Percentiles rank a stretch among this genome's conserved stretches.
phyloP scores from a whole-genome alignment of 2,329 filamentous ascomycete genomes.

The Fusarium buharicum region DNA sequence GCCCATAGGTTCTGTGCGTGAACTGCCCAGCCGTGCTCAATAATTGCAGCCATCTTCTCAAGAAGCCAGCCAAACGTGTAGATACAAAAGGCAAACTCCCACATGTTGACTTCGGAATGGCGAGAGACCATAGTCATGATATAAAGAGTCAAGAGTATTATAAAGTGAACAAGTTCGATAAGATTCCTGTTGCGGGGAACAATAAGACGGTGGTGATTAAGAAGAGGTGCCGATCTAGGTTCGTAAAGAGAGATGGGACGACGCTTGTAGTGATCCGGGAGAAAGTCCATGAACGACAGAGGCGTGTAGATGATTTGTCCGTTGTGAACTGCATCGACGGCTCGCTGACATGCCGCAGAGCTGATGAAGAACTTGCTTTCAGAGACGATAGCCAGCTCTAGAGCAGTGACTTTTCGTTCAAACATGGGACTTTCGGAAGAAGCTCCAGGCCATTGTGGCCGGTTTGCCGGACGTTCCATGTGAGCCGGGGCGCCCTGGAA shows the following conservation, averaged over 20 bases:
- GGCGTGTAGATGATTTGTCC: conserved; percentile 77
- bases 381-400: conserved; percentile 77
- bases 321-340: conserved; percentile 75
- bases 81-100: conserved; percentile 70
- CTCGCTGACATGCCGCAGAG: conserved; percentile 73
- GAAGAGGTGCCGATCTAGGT: conserved; percentile 69
- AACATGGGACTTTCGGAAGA: conserved; percentile 52
- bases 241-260: conserved; percentile 77
- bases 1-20: conserved; percentile 81
- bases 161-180: conserved; percentile 73
- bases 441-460: conserved; percentile 52
- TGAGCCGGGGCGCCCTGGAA: conserved; percentile 74
- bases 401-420: conserved; percentile 70
- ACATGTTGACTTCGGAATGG: conserved; percentile 58
- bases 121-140: conserved; percentile 71
- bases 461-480: conserved; percentile 61
- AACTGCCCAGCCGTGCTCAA: conserved; percentile 73
- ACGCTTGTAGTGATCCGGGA: conserved; percentile 78
- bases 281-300: conserved; percentile 75
- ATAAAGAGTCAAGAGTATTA: conserved; percentile 71
- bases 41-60: conserved; percentile 71
- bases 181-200: conserved; percentile 74
- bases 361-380: conserved; percentile 75
- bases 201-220: conserved; percentile 78
- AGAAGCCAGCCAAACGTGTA: conserved; percentile 75